Evolutionary conservation across 257 asterid species (phyloP).

Genomic region (Petunia axillaris): DNA sequence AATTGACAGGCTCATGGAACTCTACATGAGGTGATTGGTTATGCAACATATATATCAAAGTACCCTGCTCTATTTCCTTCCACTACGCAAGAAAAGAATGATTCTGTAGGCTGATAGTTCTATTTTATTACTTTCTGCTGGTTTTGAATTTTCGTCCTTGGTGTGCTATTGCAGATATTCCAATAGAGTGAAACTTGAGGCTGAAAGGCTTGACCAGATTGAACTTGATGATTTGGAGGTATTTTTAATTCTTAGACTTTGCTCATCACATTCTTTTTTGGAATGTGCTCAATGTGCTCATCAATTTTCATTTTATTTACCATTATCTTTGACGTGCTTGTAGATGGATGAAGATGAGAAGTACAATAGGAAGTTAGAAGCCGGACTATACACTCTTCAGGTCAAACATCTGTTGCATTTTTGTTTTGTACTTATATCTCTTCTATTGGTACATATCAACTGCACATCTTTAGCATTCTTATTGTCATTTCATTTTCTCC

Average conservation of each 20-base stretch:
- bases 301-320: not conserved
- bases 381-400: slow-evolving; percentile 96
- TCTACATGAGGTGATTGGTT: slow-evolving; percentile 73
- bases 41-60: slow-evolving; percentile 16
- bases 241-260: slow-evolving; percentile 21
- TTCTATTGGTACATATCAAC: not conserved
- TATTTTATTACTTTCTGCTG: slow-evolving; percentile 12
- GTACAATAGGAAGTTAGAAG: slow-evolving; percentile 77
- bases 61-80: slow-evolving; percentile 19
- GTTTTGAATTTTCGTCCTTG: slow-evolving; percentile 17
- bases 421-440: not conserved
- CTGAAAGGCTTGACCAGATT: slow-evolving; percentile 60
- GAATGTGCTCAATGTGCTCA: too few species aligned
- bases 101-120: slow-evolving; percentile 24
- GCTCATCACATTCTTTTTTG: not conserved
- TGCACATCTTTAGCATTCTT: not conserved
- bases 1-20: slow-evolving; percentile 97
- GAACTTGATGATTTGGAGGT: slow-evolving; percentile 94
- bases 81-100: not conserved
- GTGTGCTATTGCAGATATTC: slow-evolving; percentile 61
- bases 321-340: slow-evolving; percentile 26
- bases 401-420: slow-evolving; percentile 31
- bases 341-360: slow-evolving; percentile 96
- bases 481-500: slow-evolving; percentile 5
- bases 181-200: slow-evolving; percentile 79